A percentile compares a stretch with the other conserved stretches of the same genome.
Evolutionary conservation across 2,329 filamentous ascomycete genomes (phyloP).

Genomic region (Phyllosticta paracitricarpa): DNA sequence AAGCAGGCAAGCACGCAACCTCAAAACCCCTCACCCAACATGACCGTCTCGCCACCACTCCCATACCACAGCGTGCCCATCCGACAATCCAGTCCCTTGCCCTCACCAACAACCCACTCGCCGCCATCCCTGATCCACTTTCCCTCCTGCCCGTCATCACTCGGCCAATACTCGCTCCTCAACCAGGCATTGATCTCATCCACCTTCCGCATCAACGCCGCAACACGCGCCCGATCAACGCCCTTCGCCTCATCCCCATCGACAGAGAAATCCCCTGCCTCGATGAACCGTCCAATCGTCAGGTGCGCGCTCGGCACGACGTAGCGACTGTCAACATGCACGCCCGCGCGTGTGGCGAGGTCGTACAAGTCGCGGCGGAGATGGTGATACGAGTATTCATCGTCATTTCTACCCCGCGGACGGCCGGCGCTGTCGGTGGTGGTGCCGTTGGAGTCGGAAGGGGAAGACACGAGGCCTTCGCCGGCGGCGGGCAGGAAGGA

Average conservation of each 20-base stretch:
- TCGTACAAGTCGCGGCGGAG: conserved; percentile 68
- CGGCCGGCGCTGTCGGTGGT: background rate
- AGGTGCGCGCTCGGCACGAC: conserved; percentile 84
- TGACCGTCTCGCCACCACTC: conserved; percentile 60
- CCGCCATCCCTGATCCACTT: conserved; percentile 40
- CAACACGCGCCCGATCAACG: conserved; percentile 45
- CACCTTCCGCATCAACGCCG: conserved; percentile 57
- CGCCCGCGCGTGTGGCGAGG: conserved; percentile 39
- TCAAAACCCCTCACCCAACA: conserved; percentile 41
- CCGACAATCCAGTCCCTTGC: conserved; percentile 67
- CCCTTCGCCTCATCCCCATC: conserved; percentile 12
- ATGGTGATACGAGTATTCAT: conserved; percentile 81
- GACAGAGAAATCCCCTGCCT: conserved; percentile 44
- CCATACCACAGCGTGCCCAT: conserved; percentile 78
- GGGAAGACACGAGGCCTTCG: background rate
- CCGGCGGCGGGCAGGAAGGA: conserved; percentile 71
- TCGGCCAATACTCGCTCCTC: conserved; percentile 59
- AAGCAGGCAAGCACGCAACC: too few species aligned
- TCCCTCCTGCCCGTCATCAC: conserved; percentile 14
- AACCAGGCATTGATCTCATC: conserved; percentile 72
- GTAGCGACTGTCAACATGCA: conserved; percentile 69
- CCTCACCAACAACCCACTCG: conserved; percentile 83
- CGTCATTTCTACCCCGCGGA: conserved; percentile 35
- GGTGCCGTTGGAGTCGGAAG: background rate
- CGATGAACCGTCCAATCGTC: conserved; percentile 74